Conservation (phyloP, 257 asterid species). For the Salvia miltiorrhiza region DNA sequence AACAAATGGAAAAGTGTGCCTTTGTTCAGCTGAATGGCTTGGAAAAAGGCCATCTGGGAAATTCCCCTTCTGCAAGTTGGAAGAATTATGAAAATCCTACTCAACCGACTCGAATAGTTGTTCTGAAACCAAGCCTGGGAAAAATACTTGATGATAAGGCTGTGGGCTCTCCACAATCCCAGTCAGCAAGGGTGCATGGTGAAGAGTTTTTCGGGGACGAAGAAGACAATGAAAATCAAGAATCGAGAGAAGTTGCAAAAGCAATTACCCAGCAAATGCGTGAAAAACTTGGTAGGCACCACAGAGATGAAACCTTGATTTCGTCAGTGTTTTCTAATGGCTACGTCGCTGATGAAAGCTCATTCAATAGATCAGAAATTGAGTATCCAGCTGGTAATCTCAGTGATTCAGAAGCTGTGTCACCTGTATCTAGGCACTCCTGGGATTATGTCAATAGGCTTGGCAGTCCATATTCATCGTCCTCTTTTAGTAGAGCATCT, state of each 20-base stretch:
- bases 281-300: conserved; percentile 53
- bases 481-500: conserved; percentile 83
- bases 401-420: conserved; percentile 77
- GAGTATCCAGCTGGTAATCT: conserved; percentile 63
- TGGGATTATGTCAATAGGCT: conserved; percentile 85
- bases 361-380: conserved; percentile 77
- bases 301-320: conserved; percentile 57
- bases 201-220: conserved; percentile 45
- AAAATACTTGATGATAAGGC: conserved; percentile 48
- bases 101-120: conserved; percentile 91
- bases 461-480: conserved; percentile 78
- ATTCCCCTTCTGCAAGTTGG: conserved; percentile 49
- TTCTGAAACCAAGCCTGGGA: conserved; percentile 79
- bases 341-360: conserved; percentile 81
- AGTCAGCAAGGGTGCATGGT: conserved; percentile 42
- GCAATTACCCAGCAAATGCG: conserved; percentile 71
- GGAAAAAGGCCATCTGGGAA: conserved; percentile 34
- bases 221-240: conserved; percentile 59
- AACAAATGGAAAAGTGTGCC: conserved; percentile 33
- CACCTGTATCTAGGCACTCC: conserved; percentile 87
- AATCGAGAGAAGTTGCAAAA: conserved; percentile 79
- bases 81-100: conserved; percentile 43
- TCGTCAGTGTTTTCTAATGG: conserved; percentile 81
- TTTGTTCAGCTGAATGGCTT: conserved; percentile 31
- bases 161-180: conserved; percentile 41